Evolutionary conservation across 1,284 basidiomycete species (phyloP), one percentile per base, ranked within the genome.

Genomic region (Neonothopanus nambi): DNA sequence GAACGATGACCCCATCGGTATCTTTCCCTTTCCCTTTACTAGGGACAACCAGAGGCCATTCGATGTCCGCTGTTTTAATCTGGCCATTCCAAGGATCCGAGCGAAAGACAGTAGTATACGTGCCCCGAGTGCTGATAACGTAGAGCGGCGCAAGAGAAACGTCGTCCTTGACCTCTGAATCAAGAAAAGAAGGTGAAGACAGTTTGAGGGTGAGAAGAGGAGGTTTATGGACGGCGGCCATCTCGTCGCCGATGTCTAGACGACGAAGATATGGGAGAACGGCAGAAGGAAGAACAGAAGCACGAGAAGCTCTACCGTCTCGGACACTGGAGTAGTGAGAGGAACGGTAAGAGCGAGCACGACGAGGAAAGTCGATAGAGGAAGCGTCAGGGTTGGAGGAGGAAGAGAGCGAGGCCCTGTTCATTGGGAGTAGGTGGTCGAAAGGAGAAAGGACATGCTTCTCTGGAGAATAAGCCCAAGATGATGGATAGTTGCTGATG

Each of bases 111-210:
- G 74, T 78, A 13, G 88, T 88, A 3, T 72, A 71, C 3, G 80
- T 75, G 48, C 73, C 75, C 2, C 72, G 63, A 0, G 88, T 90
- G 63, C 81, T 80, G 59, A 86, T 78, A 47, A 77, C 74, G 62
- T 89, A 91, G 42, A 90, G 69, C 0, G 80, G 72, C 21, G 77
- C 71, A 44, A 76, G 71, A 8, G 78, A 74, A 37, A 67, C 65
- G 51, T 74, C 68, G 64, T 88, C 84, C 28, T 71, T 72, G 37
- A 89, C 74, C 45, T 76, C 63, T 0, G 84, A 77, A 59, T 90
- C 82, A 46, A 91, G 77, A 62, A 89, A 89, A 13, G 84, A 84
- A 1, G 75, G 67, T 1, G 81, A 81, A 13, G 83, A 81, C 30
- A 89, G 75, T 46, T 74, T 77, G 56, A 90, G 73, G 21, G 77